Evolutionary conservation across 495 filamentous ascomycete species (phyloP).

Genomic region (Eremomyces bilateralis): DNA sequence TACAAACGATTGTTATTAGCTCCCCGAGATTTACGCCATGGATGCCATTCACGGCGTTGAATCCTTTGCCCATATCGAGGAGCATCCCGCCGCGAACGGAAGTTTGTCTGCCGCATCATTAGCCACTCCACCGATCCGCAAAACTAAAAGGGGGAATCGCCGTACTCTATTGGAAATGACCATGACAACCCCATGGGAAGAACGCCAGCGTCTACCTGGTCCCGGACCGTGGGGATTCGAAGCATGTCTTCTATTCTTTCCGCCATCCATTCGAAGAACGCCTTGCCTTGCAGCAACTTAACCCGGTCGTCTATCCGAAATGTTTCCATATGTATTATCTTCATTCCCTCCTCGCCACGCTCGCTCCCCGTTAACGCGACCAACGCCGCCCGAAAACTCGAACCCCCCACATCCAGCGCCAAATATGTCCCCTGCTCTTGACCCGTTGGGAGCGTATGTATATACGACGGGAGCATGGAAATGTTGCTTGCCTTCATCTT

Average conservation of each 20-base stretch:
- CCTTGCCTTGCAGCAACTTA: constrained; percentile 28
- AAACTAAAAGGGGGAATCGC: constrained; percentile 1
- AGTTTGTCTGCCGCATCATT: constrained; percentile 22
- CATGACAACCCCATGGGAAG: constrained; percentile 42
- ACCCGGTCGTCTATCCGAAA: constrained; percentile 32
- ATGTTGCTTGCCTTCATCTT: constrained; percentile 28
- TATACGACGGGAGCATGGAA: constrained; percentile 46
- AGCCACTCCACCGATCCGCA: constrained; percentile 1
- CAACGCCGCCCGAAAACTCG: constrained; percentile 41
- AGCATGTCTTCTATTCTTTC: constrained; percentile 32
- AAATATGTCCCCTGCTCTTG: constrained; percentile 37
- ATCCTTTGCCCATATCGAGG: constrained; percentile 47
- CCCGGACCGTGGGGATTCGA: constrained; percentile 14
- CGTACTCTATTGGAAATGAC: constrained; percentile 47
- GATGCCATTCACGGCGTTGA: constrained; percentile 33
- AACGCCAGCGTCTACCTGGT: constrained; percentile 9
- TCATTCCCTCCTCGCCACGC: constrained; percentile 22
- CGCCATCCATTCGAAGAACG: constrained; percentile 53
- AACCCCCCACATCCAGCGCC: constrained; percentile 44
- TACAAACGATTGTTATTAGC: constrained; percentile 34
- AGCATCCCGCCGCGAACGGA: constrained; percentile 34
- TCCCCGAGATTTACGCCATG: constrained; percentile 35
- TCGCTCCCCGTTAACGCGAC: constrained; percentile 30
- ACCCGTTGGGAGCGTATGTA: constrained; percentile 36
- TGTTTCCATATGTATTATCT: constrained; percentile 27